Conservation (phyloP, 768 basidiomycete genomes). For the Tephrocybe sp. region DNA sequence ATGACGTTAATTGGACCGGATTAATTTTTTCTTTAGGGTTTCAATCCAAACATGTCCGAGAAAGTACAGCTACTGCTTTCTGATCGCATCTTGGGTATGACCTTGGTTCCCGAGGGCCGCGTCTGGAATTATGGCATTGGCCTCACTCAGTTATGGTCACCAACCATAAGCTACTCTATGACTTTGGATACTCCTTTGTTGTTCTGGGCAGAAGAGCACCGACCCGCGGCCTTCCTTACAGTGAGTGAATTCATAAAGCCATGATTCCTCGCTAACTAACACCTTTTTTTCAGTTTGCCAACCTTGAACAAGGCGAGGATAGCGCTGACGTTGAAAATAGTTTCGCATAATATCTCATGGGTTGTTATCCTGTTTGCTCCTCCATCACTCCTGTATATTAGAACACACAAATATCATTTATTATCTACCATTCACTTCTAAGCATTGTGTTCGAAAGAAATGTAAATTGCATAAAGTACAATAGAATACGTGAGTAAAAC, state of each 20-base stretch:
- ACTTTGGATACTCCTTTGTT: constrained; percentile 88
- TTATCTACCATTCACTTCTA: not conserved
- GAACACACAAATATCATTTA: constrained; percentile 7
- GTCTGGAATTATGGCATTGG: constrained; percentile 98
- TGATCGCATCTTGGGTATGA: constrained; percentile 95
- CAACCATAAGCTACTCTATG: constrained; percentile 79
- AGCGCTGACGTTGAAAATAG: constrained; percentile 96
- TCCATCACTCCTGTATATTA: constrained; percentile 18
- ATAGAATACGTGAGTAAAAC: constrained; percentile 3
- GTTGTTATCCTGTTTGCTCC: constrained; percentile 9
- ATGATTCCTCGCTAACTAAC: not conserved
- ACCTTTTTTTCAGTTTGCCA: constrained; percentile 67
- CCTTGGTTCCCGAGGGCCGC: constrained; percentile 88
- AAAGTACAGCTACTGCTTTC: constrained; percentile 91
- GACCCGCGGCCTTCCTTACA: constrained; percentile 91
- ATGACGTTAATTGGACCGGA: not conserved
- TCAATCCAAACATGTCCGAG: constrained; percentile 99
- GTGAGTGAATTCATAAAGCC: too few relatives aligned
- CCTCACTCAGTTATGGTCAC: constrained; percentile 88
- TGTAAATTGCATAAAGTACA: constrained; percentile 3
- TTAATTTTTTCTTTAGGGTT: constrained; percentile 51
- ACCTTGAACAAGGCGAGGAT: constrained; percentile 86
- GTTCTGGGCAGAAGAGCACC: constrained; percentile 96
- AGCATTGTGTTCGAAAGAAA: not conserved
- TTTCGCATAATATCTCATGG: constrained; percentile 60